A percentile compares a stretch with the other conserved stretches of the same genome.
Evolutionary conservation across 345 rosid species (phyloP).

Genomic region (Eucalyptus sp.): DNA sequence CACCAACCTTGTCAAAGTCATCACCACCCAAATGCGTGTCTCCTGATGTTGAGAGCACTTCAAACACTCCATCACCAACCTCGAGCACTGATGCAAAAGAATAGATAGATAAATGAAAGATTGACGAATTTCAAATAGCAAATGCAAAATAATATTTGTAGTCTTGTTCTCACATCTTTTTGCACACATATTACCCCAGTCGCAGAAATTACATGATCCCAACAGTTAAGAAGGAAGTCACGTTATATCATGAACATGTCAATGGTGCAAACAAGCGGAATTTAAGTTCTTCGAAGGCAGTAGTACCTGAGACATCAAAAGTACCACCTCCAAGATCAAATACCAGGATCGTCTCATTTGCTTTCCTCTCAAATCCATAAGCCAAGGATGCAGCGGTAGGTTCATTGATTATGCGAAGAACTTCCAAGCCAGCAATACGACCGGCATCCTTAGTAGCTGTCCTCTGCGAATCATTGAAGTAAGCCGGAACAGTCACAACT

Average conservation of each 20-base stretch:
- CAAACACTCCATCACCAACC: conserved; percentile 99
- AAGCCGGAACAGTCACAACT: conserved; percentile 75
- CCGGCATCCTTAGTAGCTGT: conserved; percentile 99
- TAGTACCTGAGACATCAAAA: conserved; percentile 91
- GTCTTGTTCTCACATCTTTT: neutral
- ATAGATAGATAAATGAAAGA: neutral
- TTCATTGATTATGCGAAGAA: conserved; percentile 90
- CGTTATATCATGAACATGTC: neutral
- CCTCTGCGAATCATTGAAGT: conserved; percentile 84
- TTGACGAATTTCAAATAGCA: neutral
- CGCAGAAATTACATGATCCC: neutral
- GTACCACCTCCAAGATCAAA: conserved; percentile 99
- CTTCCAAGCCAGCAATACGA: conserved; percentile 72
- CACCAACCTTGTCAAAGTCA: conserved; percentile 83
- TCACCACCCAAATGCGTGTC: conserved; percentile 99
- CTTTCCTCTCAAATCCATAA: conserved; percentile 93
- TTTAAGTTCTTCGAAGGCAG: neutral
- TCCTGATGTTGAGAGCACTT: conserved; percentile 96
- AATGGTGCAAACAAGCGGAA: neutral
- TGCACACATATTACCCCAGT: neutral
- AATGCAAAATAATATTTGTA: neutral
- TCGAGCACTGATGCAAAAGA: conserved; percentile 60
- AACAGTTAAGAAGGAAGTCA: neutral
- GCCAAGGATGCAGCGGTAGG: conserved; percentile 99
- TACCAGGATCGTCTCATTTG: conserved; percentile 88